Conservation (phyloP, 495 filamentous ascomycete genomes). For the Viridothelium virens region DNA sequence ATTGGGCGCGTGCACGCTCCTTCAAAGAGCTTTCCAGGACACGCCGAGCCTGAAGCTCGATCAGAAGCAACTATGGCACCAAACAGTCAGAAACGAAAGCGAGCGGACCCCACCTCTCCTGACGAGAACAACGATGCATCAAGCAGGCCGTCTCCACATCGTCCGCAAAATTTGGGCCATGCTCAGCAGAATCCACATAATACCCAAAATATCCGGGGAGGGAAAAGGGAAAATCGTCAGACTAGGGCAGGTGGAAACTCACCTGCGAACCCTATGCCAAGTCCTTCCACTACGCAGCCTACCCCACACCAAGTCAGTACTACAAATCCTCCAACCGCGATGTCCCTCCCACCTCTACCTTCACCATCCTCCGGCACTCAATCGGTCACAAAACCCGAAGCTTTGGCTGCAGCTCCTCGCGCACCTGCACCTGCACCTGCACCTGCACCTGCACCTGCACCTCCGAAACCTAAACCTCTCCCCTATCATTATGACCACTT, state of each 20-base stretch:
- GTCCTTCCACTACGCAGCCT: neutral
- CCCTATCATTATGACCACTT: slow-evolving; percentile 52
- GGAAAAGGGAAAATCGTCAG: slow-evolving; percentile 32
- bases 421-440: slow-evolving; percentile 26
- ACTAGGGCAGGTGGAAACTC: slow-evolving; percentile 8
- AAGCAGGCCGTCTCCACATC: slow-evolving; percentile 55
- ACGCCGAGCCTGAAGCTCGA: neutral
- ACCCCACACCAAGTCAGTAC: neutral
- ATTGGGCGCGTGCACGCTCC: neutral
- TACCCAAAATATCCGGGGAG: slow-evolving; percentile 38
- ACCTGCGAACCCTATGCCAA: neutral
- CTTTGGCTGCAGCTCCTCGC: neutral
- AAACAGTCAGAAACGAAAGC: slow-evolving; percentile 1
- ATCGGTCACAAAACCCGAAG: neutral
- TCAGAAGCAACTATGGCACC: neutral
- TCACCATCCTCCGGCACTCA: neutral
- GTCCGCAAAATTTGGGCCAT: slow-evolving; percentile 51
- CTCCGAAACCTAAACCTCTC: slow-evolving; percentile 24
- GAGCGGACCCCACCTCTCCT: neutral
- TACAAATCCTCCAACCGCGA: slow-evolving; percentile 8
- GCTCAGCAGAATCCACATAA: slow-evolving; percentile 51
- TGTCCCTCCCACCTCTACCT: slow-evolving; percentile 6
- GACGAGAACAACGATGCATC: slow-evolving; percentile 33
- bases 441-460: slow-evolving; percentile 28
- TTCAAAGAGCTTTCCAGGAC: neutral